Evolutionary conservation across 495 filamentous ascomycete species (phyloP).

Genomic region (Trichocladium antarcticum): DNA sequence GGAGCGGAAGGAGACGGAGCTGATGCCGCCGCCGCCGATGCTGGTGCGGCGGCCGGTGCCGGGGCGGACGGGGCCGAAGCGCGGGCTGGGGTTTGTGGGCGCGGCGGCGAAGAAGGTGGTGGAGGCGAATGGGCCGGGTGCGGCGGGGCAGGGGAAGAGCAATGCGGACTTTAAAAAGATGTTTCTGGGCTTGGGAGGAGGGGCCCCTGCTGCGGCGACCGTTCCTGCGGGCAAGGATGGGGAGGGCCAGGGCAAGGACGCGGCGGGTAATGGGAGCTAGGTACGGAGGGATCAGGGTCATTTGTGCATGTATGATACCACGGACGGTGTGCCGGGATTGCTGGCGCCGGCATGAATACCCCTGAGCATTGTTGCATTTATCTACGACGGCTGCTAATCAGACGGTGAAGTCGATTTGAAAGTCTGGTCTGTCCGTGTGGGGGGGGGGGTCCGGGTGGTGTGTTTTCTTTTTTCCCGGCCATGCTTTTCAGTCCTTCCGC

Average conservation of each 20-base stretch:
- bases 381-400: too few species aligned
- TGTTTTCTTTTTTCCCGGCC: too few species aligned
- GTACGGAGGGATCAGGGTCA: not conserved
- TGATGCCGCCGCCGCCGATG: slow-evolving; percentile 42
- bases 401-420: too few species aligned
- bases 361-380: too few species aligned
- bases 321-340: too few species aligned
- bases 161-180: slow-evolving; percentile 84
- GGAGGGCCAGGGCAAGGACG: not conserved
- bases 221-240: not conserved
- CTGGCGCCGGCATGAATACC: too few species aligned
- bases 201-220: too few species aligned
- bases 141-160: slow-evolving; percentile 41
- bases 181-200: slow-evolving; percentile 37
- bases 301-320: too few species aligned
- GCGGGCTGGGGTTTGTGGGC: slow-evolving; percentile 37
- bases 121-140: not conserved
- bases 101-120: slow-evolving; percentile 22
- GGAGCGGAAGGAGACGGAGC: slow-evolving; percentile 15
- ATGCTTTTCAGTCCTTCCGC: too few species aligned
- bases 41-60: slow-evolving; percentile 51
- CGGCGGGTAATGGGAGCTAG: not conserved
- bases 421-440: too few species aligned
- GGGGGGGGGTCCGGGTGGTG: too few species aligned
- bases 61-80: slow-evolving; percentile 45